Base-by-base conservation (phyloP, 257 asterid species). In the Solanum habrochaites region DNA sequence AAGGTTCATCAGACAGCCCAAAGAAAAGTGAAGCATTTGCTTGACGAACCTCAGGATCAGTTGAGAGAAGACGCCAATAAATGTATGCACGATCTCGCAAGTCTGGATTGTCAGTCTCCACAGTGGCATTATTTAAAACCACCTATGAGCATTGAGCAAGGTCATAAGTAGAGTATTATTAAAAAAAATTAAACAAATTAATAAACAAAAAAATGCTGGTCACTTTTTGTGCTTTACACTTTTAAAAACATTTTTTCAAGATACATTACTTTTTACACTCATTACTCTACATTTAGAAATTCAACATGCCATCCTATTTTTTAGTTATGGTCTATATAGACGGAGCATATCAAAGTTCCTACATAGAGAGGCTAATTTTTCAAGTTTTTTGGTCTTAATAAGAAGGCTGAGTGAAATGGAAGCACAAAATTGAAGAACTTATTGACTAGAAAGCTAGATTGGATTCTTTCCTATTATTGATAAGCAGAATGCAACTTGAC, bases 41-140 rank as follows among this genome's bases (percentile, higher is more conserved):
- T 86, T 67, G 91, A 60, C 29, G 11, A 89, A 97, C 99, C 99
- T 97, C 99, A 11, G 99, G 99, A 89, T 97, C 99, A 71, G 99
- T 95, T 83, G 99, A 97, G 70, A 97, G 98, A 88, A 97, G 99
- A 72, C 99, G 99, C 99, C 99, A 97, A 89, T 97, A 97, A 88
- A 97, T 97, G 90, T 97, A 97, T 56, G 99, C 99, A 87, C 99
- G 98, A 90, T 97, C 99, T 86, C 99, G 92, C 91, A 97, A 93
- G 93, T 97, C 99, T 66, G 99, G 99, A 83, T 97, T 97, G 87
- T 97, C 99, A 81, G 99, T 96, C 92, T 97, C 99, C 89, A 96
- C 98, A 83, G 99, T 97, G 78, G 99, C 99, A 92, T 97, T 96
- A 88, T 96, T 96, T 91, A 97, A 91, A 86, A 97, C 99, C 88